Base-by-base conservation (phyloP, 2,329 filamentous ascomycete species). In the Aspergillus intermedius region DNA sequence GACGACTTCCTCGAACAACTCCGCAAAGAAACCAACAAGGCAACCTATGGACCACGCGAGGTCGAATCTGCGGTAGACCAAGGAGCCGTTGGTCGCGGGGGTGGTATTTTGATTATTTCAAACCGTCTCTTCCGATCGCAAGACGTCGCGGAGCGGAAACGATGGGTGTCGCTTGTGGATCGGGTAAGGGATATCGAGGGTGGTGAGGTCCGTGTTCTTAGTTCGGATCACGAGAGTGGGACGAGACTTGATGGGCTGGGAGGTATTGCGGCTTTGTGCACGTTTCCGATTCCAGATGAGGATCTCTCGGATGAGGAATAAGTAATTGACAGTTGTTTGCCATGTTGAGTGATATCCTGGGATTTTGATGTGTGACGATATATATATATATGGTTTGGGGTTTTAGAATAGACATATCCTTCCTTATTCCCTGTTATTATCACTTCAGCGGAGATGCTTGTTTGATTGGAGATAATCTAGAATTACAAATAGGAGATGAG, bases 161-260 rank as follows among this genome's bases (percentile, higher is more conserved):
- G 83, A 54, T 97, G 91, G 77, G 91, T 97, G 1, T 74, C 74
- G 7, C 76, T 97, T 42, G 91, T 97, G 3, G 91, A 97, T 66
- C 84, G 84, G 53, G 91, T 97, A n/a, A 82, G 84, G 55, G 83
- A 83, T 46, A 72, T 76, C 3, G 84, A 89, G 54, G 93, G 91
- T 4, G 93, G 91, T 1, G 90, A 96, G 56, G 88, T 89, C 1
- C 77, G 88, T 47, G 81, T 97, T n/a, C 71, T 97, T 23, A 97
- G 91, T 67, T 91, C 87, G 60, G 86, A 94, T 62, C 91, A 97
- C 67, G 91, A 96, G 73, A 96, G 91, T 66, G 93, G 93, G 1
- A 86, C 86, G 72, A 77, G 90, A 51, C 71, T 98, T 12, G 88
- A 91, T 56, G 86, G 84, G 10, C 67, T 97, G 51, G 91, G 93